phyloP scores from a whole-genome alignment of 2,329 filamentous ascomycete genomes.

The Colletotrichum siamense region DNA sequence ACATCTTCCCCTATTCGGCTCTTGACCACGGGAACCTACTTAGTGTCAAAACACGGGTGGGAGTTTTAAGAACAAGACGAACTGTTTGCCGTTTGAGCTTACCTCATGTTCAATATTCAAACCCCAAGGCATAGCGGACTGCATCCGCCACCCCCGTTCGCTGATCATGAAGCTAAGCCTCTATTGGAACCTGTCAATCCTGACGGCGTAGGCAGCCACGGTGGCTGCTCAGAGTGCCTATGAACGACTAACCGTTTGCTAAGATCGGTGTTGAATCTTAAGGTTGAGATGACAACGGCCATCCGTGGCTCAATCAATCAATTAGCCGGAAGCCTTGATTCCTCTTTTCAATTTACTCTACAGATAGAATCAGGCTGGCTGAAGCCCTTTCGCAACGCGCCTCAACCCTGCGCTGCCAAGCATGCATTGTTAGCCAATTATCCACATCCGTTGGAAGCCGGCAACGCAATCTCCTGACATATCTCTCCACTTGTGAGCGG shows the following conservation, averaged over 20 bases:
- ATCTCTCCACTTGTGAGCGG: background rate
- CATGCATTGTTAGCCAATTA: background rate
- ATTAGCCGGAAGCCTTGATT: background rate
- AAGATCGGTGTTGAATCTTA: background rate
- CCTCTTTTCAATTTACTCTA: background rate
- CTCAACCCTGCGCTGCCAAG: conserved; percentile 1
- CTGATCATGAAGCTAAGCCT: background rate
- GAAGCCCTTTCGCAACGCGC: background rate
- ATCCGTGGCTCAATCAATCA: background rate
- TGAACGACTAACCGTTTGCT: background rate
- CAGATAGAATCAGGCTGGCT: background rate
- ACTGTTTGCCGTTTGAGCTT: background rate
- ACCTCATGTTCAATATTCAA: background rate
- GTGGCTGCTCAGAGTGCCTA: background rate
- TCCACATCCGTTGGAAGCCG: background rate
- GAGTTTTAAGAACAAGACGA: background rate
- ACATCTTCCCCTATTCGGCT: background rate
- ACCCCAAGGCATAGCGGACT: background rate
- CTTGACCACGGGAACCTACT: background rate
- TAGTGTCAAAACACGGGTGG: background rate
- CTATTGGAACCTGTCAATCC: background rate
- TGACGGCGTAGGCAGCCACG: background rate
- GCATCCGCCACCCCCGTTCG: background rate
- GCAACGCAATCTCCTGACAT: background rate
- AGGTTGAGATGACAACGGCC: background rate